These are phyloP conservation scores for Phaseolus coccineus DNA, from an alignment of 331 rosid genomes.

Conservation along the genomic window DNA sequence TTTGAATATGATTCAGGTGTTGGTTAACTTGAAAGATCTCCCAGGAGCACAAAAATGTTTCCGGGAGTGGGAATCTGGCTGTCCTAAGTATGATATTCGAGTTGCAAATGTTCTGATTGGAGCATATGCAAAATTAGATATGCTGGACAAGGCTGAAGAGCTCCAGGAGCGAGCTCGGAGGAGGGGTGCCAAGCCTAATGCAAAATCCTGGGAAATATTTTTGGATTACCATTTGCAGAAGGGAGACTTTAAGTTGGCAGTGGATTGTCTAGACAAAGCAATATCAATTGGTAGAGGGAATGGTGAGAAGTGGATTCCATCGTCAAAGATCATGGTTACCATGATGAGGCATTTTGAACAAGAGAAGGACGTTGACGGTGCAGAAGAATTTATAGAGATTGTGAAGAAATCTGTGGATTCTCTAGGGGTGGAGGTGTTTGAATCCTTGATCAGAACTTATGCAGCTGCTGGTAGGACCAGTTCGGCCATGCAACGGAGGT, in stretches of 20 bases:
- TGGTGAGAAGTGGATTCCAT: constrained; percentile 74
- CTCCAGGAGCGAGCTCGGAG: constrained; percentile 69
- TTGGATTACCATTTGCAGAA: constrained; percentile 64
- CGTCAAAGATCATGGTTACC: constrained; percentile 50
- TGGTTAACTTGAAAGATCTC: constrained; percentile 78
- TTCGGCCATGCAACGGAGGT: constrained; percentile 57
- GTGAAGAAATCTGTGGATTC: constrained; percentile 69
- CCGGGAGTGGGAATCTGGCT: constrained; percentile 77
- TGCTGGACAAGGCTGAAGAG: constrained; percentile 75
- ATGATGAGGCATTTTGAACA: constrained; percentile 75
- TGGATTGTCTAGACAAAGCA: constrained; percentile 71
- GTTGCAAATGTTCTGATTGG: constrained; percentile 77
- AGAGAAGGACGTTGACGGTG: constrained; percentile 85
- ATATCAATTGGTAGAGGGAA: constrained; percentile 69
- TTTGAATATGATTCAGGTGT: constrained; percentile 80
- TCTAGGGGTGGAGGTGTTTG: constrained; percentile 65
- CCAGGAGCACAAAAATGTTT: constrained; percentile 91
- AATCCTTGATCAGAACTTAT: constrained; percentile 82
- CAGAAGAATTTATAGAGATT: constrained; percentile 74
- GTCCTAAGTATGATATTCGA: constrained; percentile 77
- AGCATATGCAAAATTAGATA: constrained; percentile 64
- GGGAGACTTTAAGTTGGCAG: constrained; percentile 63
- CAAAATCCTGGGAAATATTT: constrained; percentile 85
- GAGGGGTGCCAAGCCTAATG: constrained; percentile 83
- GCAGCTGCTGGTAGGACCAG: constrained; percentile 76